Base-by-base conservation (phyloP, 768 basidiomycete genomes). In the Leccinum olivaceopallidum region DNA sequence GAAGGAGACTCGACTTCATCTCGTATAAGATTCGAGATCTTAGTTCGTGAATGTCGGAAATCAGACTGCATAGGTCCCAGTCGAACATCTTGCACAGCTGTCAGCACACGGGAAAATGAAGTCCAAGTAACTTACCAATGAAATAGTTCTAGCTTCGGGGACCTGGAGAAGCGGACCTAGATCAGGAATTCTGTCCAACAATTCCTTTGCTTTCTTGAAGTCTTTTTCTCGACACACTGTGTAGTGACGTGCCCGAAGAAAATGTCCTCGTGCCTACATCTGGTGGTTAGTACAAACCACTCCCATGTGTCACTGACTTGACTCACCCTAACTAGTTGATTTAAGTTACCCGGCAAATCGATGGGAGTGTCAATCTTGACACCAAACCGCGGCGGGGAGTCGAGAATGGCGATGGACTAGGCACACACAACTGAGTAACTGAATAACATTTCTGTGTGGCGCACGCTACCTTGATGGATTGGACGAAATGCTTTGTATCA, bases 21-120 rank as follows among this genome's bases (percentile, higher is more conserved):
- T 42, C 18, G 18, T 42, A 60, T 34, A 64, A 32, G 12, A 32
- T 20, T 20, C 10, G 52, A 34, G 12, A 53, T 34, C 52, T 34
- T 13, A 53, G 52, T 22, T 34, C 13, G 18, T 53, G 52, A 14
- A 53, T 34, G 20, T 34, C 30, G 6, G 55, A 52, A 12, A 61
- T 39, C 22, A 67, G 48, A 10, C 36, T 42, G 24, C 32, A 16
- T 7, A 65, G 12, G 24, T 57, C 48, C 66, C 60, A 67, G 26
- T 49, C 60, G 9, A 67, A 65, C 16, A 67, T 34, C 67, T 67
- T 53, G 9, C 28, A 12, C 44, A 13, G 8, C 9, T 6, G 39
- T 67, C 22, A 64, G 20, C 37, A 7, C 3, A 39, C 20, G n/a
- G 2, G 13, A 2, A 50, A 52, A 48, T 34, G 32, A 39, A 39